Evolutionary conservation across 495 filamentous ascomycete genomes (phyloP), one percentile per base, ranked within the genome.

Genomic region (Neurospora cerealis): DNA sequence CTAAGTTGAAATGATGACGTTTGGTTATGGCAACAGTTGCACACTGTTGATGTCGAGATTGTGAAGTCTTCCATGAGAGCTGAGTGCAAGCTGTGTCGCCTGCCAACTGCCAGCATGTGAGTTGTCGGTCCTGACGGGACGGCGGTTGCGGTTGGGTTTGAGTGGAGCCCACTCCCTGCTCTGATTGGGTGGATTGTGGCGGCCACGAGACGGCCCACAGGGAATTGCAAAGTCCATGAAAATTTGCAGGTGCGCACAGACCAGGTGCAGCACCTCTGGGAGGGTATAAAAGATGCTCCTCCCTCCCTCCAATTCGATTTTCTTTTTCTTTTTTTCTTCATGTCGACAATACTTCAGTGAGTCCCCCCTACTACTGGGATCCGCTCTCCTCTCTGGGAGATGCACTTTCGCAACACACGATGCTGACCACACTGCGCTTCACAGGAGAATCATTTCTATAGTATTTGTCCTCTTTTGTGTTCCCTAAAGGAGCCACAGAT

Each of bases 401-500:
- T 66, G 54, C 28, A 15, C 6, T 17, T 28, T 71, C 21, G 19
- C 70, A 54, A 24, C 39, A 13, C 10, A 62, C 4, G 37, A 71
- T 48, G 11, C 70, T 72, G 60, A 72, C 70, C 41, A 54, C 70
- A 10, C 7, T 3, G 32, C 9, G 11, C 70, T 48, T 34, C 19
- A 38, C 70, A 72, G 70, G 70, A 72, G 70, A 72, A 72, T 72
- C 70, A 72, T 72, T 72, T 72, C 70, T 72, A 72, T 72, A 72
- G 70, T 72, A 72, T 42, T 72, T 48, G 70, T 72, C 70, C 70
- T 48, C 70, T 87, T 89, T 89, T 92, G 89, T 89, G 87, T 90
- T 91, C 86, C 90, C 88, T 88, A 92, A 88, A 91, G 83, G 83
- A 88, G 87, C 85, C 82, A 87, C 86, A 87, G 86, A 88, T 83